These are phyloP conservation scores for Exobasidium rhododendri DNA, from an alignment of 1,284 basidiomycete genomes.

Conservation along the genomic window DNA sequence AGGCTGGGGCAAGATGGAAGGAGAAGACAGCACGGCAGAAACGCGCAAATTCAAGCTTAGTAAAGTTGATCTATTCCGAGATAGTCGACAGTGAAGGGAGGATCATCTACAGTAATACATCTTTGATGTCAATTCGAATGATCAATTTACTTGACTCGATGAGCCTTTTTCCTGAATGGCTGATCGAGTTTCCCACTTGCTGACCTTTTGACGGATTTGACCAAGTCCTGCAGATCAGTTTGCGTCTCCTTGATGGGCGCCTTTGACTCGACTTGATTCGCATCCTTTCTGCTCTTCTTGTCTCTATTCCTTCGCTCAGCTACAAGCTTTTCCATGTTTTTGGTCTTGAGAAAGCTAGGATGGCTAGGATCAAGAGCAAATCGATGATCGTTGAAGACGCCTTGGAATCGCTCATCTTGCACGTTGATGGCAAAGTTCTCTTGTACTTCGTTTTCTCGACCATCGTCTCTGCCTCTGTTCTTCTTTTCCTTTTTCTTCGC, in stretches of 20 bases:
- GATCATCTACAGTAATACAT: not conserved
- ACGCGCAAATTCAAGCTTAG: conserved; percentile 15
- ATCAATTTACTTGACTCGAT: too few relatives aligned
- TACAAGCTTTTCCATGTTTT: conserved; percentile 48
- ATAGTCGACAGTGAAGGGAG: conserved; percentile 5
- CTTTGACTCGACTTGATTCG: not conserved
- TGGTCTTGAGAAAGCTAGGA: conserved; percentile 60
- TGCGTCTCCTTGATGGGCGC: not conserved
- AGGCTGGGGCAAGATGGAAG: conserved; percentile 71
- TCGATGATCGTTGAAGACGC: conserved; percentile 80
- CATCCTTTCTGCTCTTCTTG: conserved; percentile 4
- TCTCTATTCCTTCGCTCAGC: conserved; percentile 29
- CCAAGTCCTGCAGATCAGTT: not conserved
- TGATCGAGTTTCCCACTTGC: not conserved
- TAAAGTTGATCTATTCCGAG: conserved; percentile 18
- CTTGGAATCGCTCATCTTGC: conserved; percentile 81
- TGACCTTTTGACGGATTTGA: conserved; percentile 7
- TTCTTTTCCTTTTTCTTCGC: conserved; percentile 36
- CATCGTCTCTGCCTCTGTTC: conserved; percentile 55
- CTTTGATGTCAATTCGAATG: not conserved
- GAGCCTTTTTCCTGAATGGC: not conserved
- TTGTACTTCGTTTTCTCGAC: conserved; percentile 52
- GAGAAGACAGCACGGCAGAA: conserved; percentile 12
- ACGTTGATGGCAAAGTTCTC: conserved; percentile 73
- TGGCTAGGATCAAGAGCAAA: conserved; percentile 96